Evolutionary conservation across 2,329 filamentous ascomycete genomes (phyloP).

Genomic region (Cyanodermella asteris): DNA sequence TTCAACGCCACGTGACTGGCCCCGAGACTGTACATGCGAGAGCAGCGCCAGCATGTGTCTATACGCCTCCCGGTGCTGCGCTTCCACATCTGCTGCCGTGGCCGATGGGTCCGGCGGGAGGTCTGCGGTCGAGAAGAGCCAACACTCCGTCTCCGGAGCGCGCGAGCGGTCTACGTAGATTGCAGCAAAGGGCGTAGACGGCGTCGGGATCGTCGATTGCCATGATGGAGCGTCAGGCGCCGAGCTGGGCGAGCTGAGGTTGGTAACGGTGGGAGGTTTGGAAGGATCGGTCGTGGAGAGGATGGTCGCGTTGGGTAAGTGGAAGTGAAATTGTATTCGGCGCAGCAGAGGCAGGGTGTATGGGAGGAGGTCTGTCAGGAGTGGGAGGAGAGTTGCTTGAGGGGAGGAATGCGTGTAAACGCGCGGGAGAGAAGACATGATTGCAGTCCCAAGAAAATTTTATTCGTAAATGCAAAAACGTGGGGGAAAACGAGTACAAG

Average conservation of each 20-base stretch:
- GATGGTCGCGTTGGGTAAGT: slow-evolving; percentile 3
- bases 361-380: slow-evolving; percentile 7
- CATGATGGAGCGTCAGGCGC: background rate
- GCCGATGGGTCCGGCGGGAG: no score
- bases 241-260: background rate
- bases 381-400: slow-evolving; percentile 5
- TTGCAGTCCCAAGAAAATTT: no score
- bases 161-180: slow-evolving; percentile 6
- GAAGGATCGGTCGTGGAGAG: slow-evolving; percentile 6
- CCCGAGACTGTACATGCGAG: no score
- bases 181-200: slow-evolving; percentile 3
- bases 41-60: no score
- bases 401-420: slow-evolving; percentile 5
- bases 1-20: no score
- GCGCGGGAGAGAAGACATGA: slow-evolving; percentile 1
- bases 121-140: slow-evolving; percentile 7
- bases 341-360: slow-evolving; percentile 6
- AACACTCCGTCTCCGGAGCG: slow-evolving; percentile 7
- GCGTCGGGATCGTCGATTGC: no score
- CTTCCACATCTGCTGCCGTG: no score
- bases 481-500: no score
- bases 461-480: no score
- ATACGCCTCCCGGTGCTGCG: no score
- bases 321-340: slow-evolving; percentile 6
- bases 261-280: background rate